Conservation (phyloP, 305 asterid species). For the Rubia tinctorum region DNA sequence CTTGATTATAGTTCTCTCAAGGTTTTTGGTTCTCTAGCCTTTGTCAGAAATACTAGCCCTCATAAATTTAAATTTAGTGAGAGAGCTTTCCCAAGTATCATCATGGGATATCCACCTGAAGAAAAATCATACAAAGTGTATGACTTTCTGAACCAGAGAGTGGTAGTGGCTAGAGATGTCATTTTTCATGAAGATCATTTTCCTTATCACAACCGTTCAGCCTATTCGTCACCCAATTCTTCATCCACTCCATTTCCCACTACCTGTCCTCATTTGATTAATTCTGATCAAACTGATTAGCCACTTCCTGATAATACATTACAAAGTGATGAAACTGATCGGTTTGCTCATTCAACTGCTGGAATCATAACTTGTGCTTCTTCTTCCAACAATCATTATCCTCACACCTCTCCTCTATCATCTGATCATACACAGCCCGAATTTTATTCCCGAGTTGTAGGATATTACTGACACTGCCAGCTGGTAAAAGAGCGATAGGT, state of each 20-base stretch:
- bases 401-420: too few relatives aligned
- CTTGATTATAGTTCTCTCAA: neutral
- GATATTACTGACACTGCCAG: too few relatives aligned
- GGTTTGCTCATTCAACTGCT: too few relatives aligned
- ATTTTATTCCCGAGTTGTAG: too few relatives aligned
- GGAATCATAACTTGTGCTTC: too few relatives aligned
- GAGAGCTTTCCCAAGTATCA: neutral
- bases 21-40: neutral
- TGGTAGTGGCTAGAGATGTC: neutral
- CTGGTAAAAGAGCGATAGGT: too few relatives aligned
- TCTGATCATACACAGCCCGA: too few relatives aligned
- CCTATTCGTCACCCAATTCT: too few relatives aligned
- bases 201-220: neutral
- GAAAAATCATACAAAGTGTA: neutral
- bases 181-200: neutral
- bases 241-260: neutral
- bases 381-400: too few relatives aligned
- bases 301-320: too few relatives aligned
- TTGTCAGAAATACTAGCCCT: neutral
- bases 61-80: neutral
- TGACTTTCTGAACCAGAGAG: neutral
- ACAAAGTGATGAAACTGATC: too few relatives aligned
- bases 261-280: neutral
- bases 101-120: neutral
- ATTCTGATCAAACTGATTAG: neutral